These are phyloP conservation scores for Pulveroboletus sp. DNA, from an alignment of 768 basidiomycete genomes.

Conservation along the genomic window DNA sequence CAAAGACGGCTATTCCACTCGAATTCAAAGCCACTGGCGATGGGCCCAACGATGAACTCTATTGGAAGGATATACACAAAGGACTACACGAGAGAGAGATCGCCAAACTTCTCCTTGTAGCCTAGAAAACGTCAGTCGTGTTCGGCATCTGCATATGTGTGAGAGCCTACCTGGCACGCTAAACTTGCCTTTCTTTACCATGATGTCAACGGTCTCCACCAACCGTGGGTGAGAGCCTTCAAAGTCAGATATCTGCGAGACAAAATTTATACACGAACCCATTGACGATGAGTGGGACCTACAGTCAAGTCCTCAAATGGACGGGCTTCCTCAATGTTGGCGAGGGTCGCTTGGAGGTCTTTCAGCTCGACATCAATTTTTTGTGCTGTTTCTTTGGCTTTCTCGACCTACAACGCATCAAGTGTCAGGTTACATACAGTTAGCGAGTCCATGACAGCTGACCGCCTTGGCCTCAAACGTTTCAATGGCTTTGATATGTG, in stretches of 20 bases:
- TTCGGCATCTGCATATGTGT: background rate
- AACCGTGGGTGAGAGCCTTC: conserved; percentile 91
- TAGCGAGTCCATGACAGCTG: conserved; percentile 25
- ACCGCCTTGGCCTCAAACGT: conserved; percentile 97
- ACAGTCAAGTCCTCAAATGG: conserved; percentile 97
- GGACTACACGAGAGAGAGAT: conserved; percentile 82
- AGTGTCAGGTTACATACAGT: conserved; percentile 3
- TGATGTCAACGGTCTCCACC: conserved; percentile 83
- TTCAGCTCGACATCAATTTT: conserved; percentile 90
- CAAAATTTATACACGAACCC: background rate
- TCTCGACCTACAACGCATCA: conserved; percentile 56
- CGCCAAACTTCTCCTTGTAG: conserved; percentile 96
- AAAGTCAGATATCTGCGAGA: conserved; percentile 75
- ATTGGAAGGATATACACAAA: conserved; percentile 20
- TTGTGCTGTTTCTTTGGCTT: conserved; percentile 82
- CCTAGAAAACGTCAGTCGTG: conserved; percentile 37
- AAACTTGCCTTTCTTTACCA: conserved; percentile 98
- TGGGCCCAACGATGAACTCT: conserved; percentile 11
- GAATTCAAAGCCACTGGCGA: no score
- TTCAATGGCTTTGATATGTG: conserved; percentile 92
- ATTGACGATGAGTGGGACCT: conserved; percentile 26
- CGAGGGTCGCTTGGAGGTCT: conserved; percentile 87
- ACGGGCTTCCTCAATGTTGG: conserved; percentile 95
- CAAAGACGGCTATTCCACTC: no score
- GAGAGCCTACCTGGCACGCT: conserved; percentile 76